phyloP scores from a whole-genome alignment of 225 moss, liverwort and hornwort species.

The Pleurozium schreberi region DNA sequence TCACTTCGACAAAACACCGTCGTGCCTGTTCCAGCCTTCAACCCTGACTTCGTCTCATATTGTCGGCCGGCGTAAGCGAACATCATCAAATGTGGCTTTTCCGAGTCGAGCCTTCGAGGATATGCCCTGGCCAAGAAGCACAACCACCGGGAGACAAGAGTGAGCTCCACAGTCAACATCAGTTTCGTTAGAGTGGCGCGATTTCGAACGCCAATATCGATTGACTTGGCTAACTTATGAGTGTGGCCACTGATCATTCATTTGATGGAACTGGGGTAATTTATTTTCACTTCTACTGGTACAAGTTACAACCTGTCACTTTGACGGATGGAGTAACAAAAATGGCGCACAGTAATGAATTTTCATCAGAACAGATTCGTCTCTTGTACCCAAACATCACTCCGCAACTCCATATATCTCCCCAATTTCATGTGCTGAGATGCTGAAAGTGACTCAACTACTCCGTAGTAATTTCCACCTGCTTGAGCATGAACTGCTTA shows the following conservation, averaged over 20 bases:
- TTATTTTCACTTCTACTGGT: not conserved
- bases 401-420: not conserved
- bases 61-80: constrained; percentile 16
- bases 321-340: not conserved
- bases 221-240: not conserved
- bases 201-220: not conserved
- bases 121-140: not conserved
- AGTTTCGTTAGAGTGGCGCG: no score
- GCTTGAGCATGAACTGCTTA: not conserved
- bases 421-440: not conserved
- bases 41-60: constrained; percentile 19
- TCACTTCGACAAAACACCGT: constrained; percentile 6
- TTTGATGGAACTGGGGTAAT: not conserved
- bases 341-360: no score
- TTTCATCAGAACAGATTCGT: not conserved
- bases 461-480: not conserved
- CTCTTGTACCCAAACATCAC: not conserved
- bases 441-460: no score
- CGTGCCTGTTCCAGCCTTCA: constrained; percentile 5
- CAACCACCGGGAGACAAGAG: not conserved
- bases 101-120: not conserved
- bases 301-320: not conserved
- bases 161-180: not conserved
- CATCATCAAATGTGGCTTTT: not conserved
- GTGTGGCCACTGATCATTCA: not conserved